A percentile compares a stretch with the other conserved stretches of the same genome.
Conservation (phyloP, 805 yeast genomes). For the Candida tallmaniae region DNA sequence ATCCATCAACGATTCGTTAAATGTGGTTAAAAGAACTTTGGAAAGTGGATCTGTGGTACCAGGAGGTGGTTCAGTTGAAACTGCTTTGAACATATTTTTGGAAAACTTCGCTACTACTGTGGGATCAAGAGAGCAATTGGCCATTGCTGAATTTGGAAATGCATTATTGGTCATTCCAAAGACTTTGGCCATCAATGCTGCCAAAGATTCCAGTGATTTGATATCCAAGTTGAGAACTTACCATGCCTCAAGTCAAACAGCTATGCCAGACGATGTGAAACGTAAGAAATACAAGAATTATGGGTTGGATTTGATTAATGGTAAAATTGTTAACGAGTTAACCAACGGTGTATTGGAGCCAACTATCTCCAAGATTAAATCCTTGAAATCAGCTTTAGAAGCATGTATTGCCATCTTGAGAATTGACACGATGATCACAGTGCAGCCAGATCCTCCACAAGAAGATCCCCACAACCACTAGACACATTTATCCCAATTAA, state of each 20-base stretch:
- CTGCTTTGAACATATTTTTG: slow-evolving; percentile 89
- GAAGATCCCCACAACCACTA: slow-evolving; percentile 90
- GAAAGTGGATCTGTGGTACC: slow-evolving; percentile 95
- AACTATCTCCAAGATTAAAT: slow-evolving; percentile 84
- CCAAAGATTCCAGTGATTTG: slow-evolving; percentile 92
- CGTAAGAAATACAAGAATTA: slow-evolving; percentile 83
- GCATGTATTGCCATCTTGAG: slow-evolving; percentile 97
- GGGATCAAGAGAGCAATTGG: slow-evolving; percentile 95
- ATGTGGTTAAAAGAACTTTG: slow-evolving; percentile 92
- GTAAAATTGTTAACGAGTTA: slow-evolving; percentile 85
- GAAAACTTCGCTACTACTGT: slow-evolving; percentile 98
- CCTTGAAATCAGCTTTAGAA: slow-evolving; percentile 92
- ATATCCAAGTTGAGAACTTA: slow-evolving; percentile 94
- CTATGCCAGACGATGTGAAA: slow-evolving; percentile 77
- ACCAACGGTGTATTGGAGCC: slow-evolving; percentile 92
- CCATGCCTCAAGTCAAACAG: slow-evolving; percentile 91
- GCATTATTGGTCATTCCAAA: slow-evolving; percentile 91
- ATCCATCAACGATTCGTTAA: slow-evolving; percentile 88
- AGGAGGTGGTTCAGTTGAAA: slow-evolving; percentile 99
- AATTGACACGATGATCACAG: slow-evolving; percentile 97
- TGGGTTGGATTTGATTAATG: slow-evolving; percentile 88
- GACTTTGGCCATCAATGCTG: slow-evolving; percentile 95
- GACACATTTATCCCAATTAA: no score
- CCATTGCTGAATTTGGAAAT: slow-evolving; percentile 94
- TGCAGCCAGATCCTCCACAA: slow-evolving; percentile 89